phyloP scores from a whole-genome alignment of 345 rosid species.

The rapeseed (Brassica napus) region DNA sequence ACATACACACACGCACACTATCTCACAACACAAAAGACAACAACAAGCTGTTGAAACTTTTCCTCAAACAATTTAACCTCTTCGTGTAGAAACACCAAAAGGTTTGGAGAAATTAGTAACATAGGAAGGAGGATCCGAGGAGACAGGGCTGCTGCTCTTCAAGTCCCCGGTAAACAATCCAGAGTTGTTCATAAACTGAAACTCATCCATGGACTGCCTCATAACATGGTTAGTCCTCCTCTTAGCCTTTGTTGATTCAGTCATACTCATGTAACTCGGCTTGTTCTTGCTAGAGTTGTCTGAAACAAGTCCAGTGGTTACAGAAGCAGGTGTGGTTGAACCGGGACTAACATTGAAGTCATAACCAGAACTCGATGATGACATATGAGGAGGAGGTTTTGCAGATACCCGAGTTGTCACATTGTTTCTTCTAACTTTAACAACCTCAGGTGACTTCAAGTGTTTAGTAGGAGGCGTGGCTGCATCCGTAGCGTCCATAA shows the following conservation, averaged over 20 bases:
- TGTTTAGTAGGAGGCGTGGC: slow-evolving; percentile 50
- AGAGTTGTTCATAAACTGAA: slow-evolving; percentile 66
- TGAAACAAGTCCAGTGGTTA: slow-evolving; percentile 56
- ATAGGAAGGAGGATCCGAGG: slow-evolving; percentile 54
- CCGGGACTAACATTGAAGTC: slow-evolving; percentile 79
- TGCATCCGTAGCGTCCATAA: slow-evolving; percentile 59
- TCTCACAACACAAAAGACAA: slow-evolving; percentile 39
- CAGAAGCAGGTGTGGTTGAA: slow-evolving; percentile 66
- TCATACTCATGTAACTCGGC: slow-evolving; percentile 84
- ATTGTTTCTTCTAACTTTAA: slow-evolving; percentile 71
- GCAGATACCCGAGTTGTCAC: slow-evolving; percentile 77
- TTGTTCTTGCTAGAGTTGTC: slow-evolving; percentile 49
- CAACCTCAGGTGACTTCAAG: slow-evolving; percentile 50
- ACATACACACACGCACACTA: slow-evolving; percentile 30
- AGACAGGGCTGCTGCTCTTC: slow-evolving; percentile 42
- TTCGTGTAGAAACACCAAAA: slow-evolving; percentile 44
- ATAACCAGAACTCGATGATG: slow-evolving; percentile 40
- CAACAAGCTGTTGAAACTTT: slow-evolving; percentile 65
- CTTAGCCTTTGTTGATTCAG: slow-evolving; percentile 89
- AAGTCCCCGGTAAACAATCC: slow-evolving; percentile 49
- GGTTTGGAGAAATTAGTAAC: slow-evolving; percentile 51
- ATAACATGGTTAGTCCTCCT: slow-evolving; percentile 51
- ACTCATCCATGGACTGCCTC: slow-evolving; percentile 93
- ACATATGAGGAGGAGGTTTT: slow-evolving; percentile 44
- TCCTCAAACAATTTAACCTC: slow-evolving; percentile 35